Conservation (phyloP, 2,329 filamentous ascomycete genomes). For the Herpotrichia juniperi region DNA sequence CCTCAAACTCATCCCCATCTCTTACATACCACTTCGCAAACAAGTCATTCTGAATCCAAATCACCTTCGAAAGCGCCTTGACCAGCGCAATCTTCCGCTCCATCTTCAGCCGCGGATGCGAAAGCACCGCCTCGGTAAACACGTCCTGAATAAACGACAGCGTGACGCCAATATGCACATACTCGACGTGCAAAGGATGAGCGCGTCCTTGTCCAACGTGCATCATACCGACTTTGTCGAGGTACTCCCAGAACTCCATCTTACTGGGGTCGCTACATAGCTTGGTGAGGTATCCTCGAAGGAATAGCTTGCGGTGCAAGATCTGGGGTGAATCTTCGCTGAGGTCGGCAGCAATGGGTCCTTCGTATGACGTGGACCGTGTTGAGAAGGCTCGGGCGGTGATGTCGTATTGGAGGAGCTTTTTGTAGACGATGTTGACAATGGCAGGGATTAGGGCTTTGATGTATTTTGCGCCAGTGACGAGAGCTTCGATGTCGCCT, state of each 20-base stretch:
- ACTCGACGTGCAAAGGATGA: slow-evolving; percentile 78
- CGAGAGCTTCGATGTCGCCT: slow-evolving; percentile 76
- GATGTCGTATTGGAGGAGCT: slow-evolving; percentile 80
- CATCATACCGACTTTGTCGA: slow-evolving; percentile 87
- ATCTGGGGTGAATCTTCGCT: slow-evolving; percentile 77
- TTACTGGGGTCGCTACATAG: slow-evolving; percentile 76
- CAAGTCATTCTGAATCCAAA: slow-evolving; percentile 88
- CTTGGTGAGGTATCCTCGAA: slow-evolving; percentile 75
- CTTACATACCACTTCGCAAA: slow-evolving; percentile 83
- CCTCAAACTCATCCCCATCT: slow-evolving; percentile 67
- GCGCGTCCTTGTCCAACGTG: slow-evolving; percentile 76
- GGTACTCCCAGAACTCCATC: slow-evolving; percentile 82
- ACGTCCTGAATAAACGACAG: slow-evolving; percentile 80
- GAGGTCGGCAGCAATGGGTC: slow-evolving; percentile 67
- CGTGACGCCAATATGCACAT: slow-evolving; percentile 75
- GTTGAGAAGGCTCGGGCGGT: slow-evolving; percentile 77
- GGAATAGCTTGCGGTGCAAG: slow-evolving; percentile 76
- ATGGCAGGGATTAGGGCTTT: slow-evolving; percentile 82
- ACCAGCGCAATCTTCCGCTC: slow-evolving; percentile 74
- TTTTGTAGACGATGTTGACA: slow-evolving; percentile 84
- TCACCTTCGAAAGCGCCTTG: slow-evolving; percentile 78
- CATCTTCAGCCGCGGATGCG: slow-evolving; percentile 69
- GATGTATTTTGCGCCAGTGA: slow-evolving; percentile 74
- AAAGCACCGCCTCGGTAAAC: slow-evolving; percentile 76
- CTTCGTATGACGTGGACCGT: slow-evolving; percentile 66